Conservation (phyloP, 2,329 filamentous ascomycete species). For the Orbilia ellipsospora region DNA sequence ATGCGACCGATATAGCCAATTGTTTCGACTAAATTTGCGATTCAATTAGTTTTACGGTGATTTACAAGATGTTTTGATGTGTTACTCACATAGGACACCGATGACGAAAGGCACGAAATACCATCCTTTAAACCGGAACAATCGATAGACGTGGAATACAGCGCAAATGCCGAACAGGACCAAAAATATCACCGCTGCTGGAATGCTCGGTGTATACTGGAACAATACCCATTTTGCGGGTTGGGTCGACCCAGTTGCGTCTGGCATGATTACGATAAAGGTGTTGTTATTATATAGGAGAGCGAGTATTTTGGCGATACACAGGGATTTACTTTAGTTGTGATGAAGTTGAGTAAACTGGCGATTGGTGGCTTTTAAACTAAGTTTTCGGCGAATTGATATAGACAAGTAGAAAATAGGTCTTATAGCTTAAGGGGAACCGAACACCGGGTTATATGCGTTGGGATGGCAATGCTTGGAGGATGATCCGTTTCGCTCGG, state of each 20-base stretch:
- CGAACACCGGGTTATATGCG: too few species aligned
- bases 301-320: background rate
- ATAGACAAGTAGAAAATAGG: too few species aligned
- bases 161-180: conserved; percentile 65
- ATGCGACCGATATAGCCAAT: conserved; percentile 64
- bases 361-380: too few species aligned
- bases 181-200: conserved; percentile 65
- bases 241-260: too few species aligned
- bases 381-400: too few species aligned
- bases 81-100: conserved; percentile 65
- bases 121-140: conserved; percentile 65
- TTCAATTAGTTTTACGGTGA: too few species aligned
- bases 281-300: background rate
- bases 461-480: too few species aligned
- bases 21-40: conserved; percentile 62
- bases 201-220: conserved; percentile 64
- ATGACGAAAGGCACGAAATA: conserved; percentile 66
- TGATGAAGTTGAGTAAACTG: background rate
- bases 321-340: background rate
- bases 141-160: conserved; percentile 63
- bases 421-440: too few species aligned
- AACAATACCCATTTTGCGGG: conserved; percentile 51
- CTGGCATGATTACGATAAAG: conserved; percentile 15
- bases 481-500: too few species aligned
- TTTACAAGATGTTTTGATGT: background rate